Conservation (phyloP, 2,329 filamentous ascomycete genomes). For the Leptographium wingfieldii region DNA sequence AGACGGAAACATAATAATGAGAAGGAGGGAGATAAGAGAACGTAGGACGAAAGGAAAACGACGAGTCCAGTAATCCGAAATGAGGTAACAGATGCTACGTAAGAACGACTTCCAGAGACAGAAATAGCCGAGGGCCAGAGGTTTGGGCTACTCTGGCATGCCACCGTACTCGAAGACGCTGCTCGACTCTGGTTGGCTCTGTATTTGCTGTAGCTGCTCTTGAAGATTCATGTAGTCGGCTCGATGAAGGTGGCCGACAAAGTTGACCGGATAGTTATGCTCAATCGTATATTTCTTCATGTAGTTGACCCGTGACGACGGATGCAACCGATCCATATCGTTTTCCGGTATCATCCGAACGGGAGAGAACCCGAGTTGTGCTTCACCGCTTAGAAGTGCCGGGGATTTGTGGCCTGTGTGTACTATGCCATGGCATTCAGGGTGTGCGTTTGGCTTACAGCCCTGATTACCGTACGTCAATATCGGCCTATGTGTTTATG, state of each 20-base stretch:
- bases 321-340: constrained; percentile 31
- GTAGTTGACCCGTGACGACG: constrained; percentile 44
- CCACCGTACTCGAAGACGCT: too few relatives aligned
- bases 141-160: too few relatives aligned
- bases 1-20: too few relatives aligned
- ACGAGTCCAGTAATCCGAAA: too few relatives aligned
- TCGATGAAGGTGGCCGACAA: constrained; percentile 35
- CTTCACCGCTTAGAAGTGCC: constrained; percentile 26
- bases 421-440: constrained; percentile 41
- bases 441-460: constrained; percentile 42
- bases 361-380: constrained; percentile 33
- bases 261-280: constrained; percentile 44
- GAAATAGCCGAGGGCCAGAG: too few relatives aligned
- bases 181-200: neutral
- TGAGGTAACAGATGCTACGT: too few relatives aligned
- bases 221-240: constrained; percentile 23
- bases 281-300: constrained; percentile 42
- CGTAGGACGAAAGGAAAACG: too few relatives aligned
- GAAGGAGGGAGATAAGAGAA: too few relatives aligned
- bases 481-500: constrained; percentile 30
- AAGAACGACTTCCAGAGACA: too few relatives aligned
- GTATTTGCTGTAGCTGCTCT: constrained; percentile 23
- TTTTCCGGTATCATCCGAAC: constrained; percentile 31
- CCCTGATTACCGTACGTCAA: constrained; percentile 40
- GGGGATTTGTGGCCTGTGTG: constrained; percentile 24